These are phyloP conservation scores for Hippophae rhamnoides DNA, from an alignment of 306 rosid genomes.

Conservation along the genomic window DNA sequence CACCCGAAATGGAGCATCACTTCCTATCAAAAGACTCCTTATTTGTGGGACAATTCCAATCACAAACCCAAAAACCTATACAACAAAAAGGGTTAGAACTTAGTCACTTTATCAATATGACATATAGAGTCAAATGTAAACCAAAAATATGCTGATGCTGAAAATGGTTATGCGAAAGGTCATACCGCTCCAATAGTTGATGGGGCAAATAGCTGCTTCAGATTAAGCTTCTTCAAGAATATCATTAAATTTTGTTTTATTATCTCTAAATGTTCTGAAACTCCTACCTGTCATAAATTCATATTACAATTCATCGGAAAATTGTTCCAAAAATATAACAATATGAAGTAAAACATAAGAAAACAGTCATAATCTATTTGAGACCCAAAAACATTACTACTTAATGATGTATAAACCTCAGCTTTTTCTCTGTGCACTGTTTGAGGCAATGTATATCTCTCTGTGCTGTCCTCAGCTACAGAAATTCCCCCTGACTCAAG, in stretches of 20 bases:
- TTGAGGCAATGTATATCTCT: slow-evolving; percentile 23
- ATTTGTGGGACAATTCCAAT: not conserved
- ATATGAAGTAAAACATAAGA: not conserved
- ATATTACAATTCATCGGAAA: not conserved
- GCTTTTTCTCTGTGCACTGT: slow-evolving; percentile 18
- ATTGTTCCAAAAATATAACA: not conserved
- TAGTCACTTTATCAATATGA: not conserved
- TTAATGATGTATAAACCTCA: slow-evolving; percentile 25
- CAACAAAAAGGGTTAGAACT: not conserved
- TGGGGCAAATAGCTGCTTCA: slow-evolving; percentile 62
- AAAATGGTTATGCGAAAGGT: not conserved
- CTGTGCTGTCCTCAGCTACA: slow-evolving; percentile 21
- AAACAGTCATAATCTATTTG: too few relatives aligned
- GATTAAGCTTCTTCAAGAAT: slow-evolving; percentile 30
- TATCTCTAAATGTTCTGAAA: slow-evolving; percentile 14
- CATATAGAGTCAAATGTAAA: not conserved
- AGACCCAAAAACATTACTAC: not conserved
- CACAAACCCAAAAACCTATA: not conserved
- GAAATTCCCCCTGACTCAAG: slow-evolving; percentile 18
- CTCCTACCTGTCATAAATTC: slow-evolving; percentile 25
- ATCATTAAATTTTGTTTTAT: slow-evolving; percentile 18
- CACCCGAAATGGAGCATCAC: not conserved
- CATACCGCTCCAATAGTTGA: slow-evolving; percentile 73
- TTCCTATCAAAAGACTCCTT: not conserved
- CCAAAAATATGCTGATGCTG: not conserved